Evolutionary conservation across 2,329 filamentous ascomycete genomes (phyloP).

Genomic region (Penicillium capsulatum): DNA sequence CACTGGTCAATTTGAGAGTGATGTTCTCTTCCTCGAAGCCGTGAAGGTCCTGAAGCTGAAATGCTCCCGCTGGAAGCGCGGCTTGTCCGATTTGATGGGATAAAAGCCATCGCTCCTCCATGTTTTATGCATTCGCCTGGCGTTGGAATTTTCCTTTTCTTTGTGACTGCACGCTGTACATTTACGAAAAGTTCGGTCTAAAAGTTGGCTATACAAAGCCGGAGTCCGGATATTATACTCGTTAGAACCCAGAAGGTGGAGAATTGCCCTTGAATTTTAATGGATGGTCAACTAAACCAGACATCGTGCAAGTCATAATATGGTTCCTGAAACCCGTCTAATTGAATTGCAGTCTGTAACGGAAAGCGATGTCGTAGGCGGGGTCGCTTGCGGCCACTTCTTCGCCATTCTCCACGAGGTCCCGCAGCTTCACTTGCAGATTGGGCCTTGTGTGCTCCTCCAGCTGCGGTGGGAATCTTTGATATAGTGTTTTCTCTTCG

Average conservation of each 20-base stretch:
- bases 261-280: constrained; percentile 22
- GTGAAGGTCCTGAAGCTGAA: constrained; percentile 82
- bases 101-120: constrained; percentile 20
- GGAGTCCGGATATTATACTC: constrained; percentile 31
- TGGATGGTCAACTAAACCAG: neutral
- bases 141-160: constrained; percentile 34
- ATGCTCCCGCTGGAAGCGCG: constrained; percentile 53
- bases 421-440: constrained; percentile 68
- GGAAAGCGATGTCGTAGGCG: constrained; percentile 72
- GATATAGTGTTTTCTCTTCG: constrained; percentile 81
- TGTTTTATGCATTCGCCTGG: constrained; percentile 38
- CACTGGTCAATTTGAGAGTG: constrained; percentile 89
- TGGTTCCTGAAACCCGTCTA: constrained; percentile 4
- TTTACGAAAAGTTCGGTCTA: constrained; percentile 33
- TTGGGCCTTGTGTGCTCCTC: constrained; percentile 83
- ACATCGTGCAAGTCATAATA: constrained; percentile 1
- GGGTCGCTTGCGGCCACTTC: constrained; percentile 90
- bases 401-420: constrained; percentile 75
- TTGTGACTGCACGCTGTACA: constrained; percentile 33
- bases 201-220: constrained; percentile 29
- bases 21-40: constrained; percentile 87
- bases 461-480: constrained; percentile 74
- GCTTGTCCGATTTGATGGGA: constrained; percentile 42
- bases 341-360: constrained; percentile 54
- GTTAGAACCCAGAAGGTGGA: constrained; percentile 28